Base-by-base conservation (phyloP, 306 rosid genomes). In the Rosa rugosa region DNA sequence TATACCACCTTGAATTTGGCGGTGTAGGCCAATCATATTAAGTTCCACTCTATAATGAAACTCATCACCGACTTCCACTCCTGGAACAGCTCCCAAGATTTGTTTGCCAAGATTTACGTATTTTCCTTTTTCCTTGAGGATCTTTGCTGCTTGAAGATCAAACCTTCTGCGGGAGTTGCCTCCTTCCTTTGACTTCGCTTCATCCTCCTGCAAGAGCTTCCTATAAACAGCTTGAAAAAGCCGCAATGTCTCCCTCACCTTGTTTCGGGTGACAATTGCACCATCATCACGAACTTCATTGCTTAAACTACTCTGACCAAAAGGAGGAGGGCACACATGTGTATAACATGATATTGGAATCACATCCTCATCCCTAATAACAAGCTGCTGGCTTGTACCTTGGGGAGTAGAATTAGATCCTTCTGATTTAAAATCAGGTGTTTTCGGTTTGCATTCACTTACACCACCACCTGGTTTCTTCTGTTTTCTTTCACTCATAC, bases 11-110 rank as follows among this genome's bases (percentile, higher is more conserved):
- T 92, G 97, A 73, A 4, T 73, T 17, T 23, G 92, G 72, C 96
- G 98, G 86, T 92, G 97, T 77, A 95, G 89, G 34, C 99, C 98
- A 60, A 95, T 81, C 38, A 92, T 79, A 81, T 75, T 85, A 47
- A 95, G 99, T 84, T 95, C 97, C 75, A 91, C 78, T 82, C 99
- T 86, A 77, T 89, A 92, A 56, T 92, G 97, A 69, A 95, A 95
- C 81, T 94, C 97, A 77, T 94, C 97, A 50, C 99, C 97, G 42
- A 94, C 92, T 86, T 94, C 99, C 72, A 92, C 90, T 72, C 99
- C 99, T 2, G 97, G 94, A 60, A 94, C 95, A 72, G 72, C 0
- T 72, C 99, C 99, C 79, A 92, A 25, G 42, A 94, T 88, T 66
- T 87, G 86, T 75, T 91, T 86, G 62, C 95, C 93, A 14, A 65